These are phyloP conservation scores for Medicago truncatula DNA, from an alignment of 306 rosid genomes.

Conservation along the genomic window MtrunA17r5.0-ANR NC_053042.1:50772001-50772500, in stretches of 20 bases:
- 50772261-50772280: conserved; percentile 54
- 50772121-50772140: conserved; percentile 17
- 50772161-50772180: conserved; percentile 63
- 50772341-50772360: not conserved
- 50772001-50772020: conserved; percentile 49
- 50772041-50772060: conserved; percentile 50
- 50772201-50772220: conserved; percentile 19
- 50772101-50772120: conserved; percentile 42
- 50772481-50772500: no score
- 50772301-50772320: conserved; percentile 10
- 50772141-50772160: conserved; percentile 56
- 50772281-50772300: conserved; percentile 42
- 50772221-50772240: conserved; percentile 39
- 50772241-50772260: conserved; percentile 33
- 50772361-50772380: not conserved
- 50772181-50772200: conserved; percentile 58
- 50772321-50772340: not conserved
- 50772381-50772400: not conserved
- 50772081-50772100: conserved; percentile 57
- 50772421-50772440: no score
- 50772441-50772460: no score
- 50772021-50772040: conserved; percentile 39
- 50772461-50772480: no score
- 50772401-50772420: no score
- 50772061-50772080: conserved; percentile 46